Evolutionary conservation across 768 basidiomycete genomes (phyloP).

Genomic region (Lentinula boryana): DNA sequence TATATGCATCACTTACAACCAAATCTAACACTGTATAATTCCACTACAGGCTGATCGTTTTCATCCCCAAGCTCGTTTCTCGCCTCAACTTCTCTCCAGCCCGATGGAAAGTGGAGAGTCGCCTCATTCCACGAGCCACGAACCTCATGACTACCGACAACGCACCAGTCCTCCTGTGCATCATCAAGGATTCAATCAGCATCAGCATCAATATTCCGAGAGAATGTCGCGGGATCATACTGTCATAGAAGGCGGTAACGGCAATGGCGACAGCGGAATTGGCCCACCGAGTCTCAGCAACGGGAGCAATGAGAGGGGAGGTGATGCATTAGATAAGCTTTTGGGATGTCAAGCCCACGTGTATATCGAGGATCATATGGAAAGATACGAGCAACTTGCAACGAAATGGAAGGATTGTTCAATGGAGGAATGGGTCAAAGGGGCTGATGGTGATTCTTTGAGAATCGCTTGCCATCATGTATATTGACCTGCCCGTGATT

Average conservation of each 20-base stretch:
- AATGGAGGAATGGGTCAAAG: slow-evolving; percentile 48
- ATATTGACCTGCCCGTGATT: neutral
- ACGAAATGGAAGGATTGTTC: slow-evolving; percentile 46
- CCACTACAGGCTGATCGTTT: neutral
- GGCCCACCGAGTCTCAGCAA: neutral
- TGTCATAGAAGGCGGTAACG: too few relatives aligned
- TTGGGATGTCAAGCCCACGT: slow-evolving; percentile 38
- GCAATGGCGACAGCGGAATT: neutral
- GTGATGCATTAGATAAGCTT: slow-evolving; percentile 15
- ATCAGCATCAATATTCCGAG: neutral
- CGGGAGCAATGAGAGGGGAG: neutral
- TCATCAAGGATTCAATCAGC: neutral
- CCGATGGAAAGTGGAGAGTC: neutral
- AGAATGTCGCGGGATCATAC: neutral
- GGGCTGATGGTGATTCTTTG: slow-evolving; percentile 37
- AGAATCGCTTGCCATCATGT: neutral
- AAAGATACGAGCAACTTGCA: slow-evolving; percentile 36
- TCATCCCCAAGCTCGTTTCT: neutral
- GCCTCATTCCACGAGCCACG: neutral
- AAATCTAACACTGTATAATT: neutral
- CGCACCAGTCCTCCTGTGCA: neutral
- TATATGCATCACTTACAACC: neutral
- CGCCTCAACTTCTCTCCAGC: slow-evolving; percentile 3
- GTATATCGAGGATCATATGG: slow-evolving; percentile 33
- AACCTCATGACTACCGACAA: neutral